Base-by-base conservation (phyloP, 495 filamentous ascomycete species). In the Chlorociboria aeruginascens region DNA sequence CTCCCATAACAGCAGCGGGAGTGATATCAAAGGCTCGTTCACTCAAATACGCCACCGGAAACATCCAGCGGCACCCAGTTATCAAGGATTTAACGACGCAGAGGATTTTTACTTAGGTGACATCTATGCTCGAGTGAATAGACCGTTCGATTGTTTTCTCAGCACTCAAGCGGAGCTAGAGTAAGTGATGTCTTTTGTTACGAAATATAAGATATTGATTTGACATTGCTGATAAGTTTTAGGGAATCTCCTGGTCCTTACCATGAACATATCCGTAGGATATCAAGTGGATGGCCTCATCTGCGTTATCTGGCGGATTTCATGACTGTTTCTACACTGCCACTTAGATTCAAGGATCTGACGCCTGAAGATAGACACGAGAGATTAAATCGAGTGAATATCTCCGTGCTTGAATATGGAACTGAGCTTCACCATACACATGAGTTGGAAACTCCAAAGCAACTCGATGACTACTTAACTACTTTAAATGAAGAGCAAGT, bases 221-320 rank as follows among this genome's bases (percentile, higher is more conserved):
- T 48, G 38, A 48, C 46, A 48, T 48, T 42, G 38, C 37, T 48
- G 38, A 48, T 42, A 40, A 48, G 36, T 30, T 33, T 13, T 38
- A 48, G 46, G 37, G 46, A 48, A 33, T 32, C 38, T 40, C 7
- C 33, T 1, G 46, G 46, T 13, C 30, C 6, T 8, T 48, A 48
- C 25, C 46, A 48, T 42, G 37, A 34, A 8, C 46, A 40, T 14
- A 32, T 48, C 8, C 25, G 47, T 25, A 20, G 38, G 14, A 49
- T 49, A 4, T 49, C 20, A 3, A 37, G 39, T 16, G 31, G 47
- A 36, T 49, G 47, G 39, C 47, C 42, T 31, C 39, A 49, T 16
- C 39, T 49, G 14, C 20, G 47, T 36, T 49, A 49, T 30, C 25
- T 49, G 3, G 47, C 39, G 2, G 38, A 49, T 17, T 49, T 43